These are phyloP conservation scores for Pseudozyma sp. DNA, from an alignment of 1,284 basidiomycete genomes.

Conservation along the genomic window DNA sequence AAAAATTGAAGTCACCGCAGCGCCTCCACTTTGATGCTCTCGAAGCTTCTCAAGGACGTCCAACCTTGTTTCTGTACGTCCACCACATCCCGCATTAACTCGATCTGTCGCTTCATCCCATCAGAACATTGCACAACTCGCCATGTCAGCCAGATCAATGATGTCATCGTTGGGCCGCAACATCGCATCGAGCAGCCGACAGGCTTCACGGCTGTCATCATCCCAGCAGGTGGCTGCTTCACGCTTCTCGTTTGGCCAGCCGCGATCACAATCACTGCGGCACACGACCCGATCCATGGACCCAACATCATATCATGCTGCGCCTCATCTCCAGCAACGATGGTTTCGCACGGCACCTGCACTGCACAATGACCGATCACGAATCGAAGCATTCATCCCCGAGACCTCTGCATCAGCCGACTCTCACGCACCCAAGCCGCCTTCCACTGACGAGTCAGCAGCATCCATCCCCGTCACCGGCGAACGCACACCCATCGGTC, in stretches of 20 bases:
- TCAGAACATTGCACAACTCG: too few species aligned
- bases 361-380: constrained; percentile 6
- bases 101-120: background rate
- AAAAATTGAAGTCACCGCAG: background rate
- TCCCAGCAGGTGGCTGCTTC: background rate
- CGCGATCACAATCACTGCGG: constrained; percentile 10
- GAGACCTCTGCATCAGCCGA: constrained; percentile 12
- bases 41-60: background rate
- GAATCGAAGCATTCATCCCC: constrained; percentile 16
- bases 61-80: background rate
- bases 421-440: background rate
- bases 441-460: constrained; percentile 1
- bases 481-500: constrained; percentile 44
- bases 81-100: background rate
- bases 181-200: constrained; percentile 28
- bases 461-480: constrained; percentile 44
- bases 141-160: constrained; percentile 22
- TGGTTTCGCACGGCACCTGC: constrained; percentile 5
- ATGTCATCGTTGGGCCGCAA: constrained; percentile 5
- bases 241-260: background rate
- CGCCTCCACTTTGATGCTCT: background rate
- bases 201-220: background rate
- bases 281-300: background rate
- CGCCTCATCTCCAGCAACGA: background rate
- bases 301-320: background rate